Evolutionary conservation across 345 rosid genomes (phyloP), one percentile per base, ranked within the genome.

Genomic region (Adansonia digitata): DNA sequence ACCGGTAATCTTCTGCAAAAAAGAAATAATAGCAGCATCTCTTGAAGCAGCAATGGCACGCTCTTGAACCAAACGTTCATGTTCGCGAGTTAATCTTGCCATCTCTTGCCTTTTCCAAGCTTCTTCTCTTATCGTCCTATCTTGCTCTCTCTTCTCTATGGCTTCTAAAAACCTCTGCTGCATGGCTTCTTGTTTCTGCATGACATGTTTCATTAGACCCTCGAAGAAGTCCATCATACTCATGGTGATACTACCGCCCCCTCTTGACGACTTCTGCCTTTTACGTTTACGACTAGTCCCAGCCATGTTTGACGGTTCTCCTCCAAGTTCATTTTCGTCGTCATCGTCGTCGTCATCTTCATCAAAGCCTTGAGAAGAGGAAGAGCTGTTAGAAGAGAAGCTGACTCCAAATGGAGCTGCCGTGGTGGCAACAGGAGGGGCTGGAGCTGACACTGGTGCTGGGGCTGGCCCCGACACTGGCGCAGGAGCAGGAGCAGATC

Each of bases 101-200:
- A 83, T 85, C 67, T 91, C 92, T 75, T 93, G 98, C 52, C 91
- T 81, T 82, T 81, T 88, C 94, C 98, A 90, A 31, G 94, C 86
- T 79, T 93, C 97, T 76, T 93, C 94, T 35, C 94, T 83, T 20
- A 82, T 73, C 82, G 84, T 81, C 82, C 97, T 79, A 42, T 93
- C 98, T 66, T 86, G 89, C 68, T 93, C 98, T 79, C 91, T 84
- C 85, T 86, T 91, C 82, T 93, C 98, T 13, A 91, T 86, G 12
- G 89, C 91, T 70, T 93, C 98, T 43, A 93, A 77, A 73, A 93
- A 91, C 69, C 88, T 80, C 72, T 83, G 74, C 71, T 91, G 98
- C 97, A 93, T 90, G 5, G 81, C 77, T 64, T 91, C 92, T 80
- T 93, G 98, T 81, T 91, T 90, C 56, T 90, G 91, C 91, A 91